phyloP scores from a whole-genome alignment of 306 rosid species.

The Bauhinia variegata region DNA sequence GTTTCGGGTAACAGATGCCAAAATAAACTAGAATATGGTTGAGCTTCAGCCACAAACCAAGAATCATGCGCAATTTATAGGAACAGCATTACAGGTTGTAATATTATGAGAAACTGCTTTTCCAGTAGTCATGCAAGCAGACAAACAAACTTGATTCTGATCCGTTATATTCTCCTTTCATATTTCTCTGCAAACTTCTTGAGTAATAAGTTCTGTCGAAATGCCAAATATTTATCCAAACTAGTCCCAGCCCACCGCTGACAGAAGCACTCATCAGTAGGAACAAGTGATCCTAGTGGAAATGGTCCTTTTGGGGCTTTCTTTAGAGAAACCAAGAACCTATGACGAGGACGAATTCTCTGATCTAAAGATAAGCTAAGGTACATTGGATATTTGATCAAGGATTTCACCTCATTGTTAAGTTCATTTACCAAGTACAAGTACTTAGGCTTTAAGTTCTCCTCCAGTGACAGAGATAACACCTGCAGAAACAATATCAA shows the following conservation, averaged over 20 bases:
- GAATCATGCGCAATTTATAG: conserved; percentile 6
- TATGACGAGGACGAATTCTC: conserved; percentile 98
- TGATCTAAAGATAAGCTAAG: conserved; percentile 93
- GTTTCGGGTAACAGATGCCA: conserved; percentile 15
- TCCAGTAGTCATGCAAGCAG: conserved; percentile 33
- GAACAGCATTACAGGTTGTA: conserved; percentile 3
- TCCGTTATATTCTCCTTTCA: conserved; percentile 55
- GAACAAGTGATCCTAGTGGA: conserved; percentile 86
- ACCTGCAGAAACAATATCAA: conserved; percentile 62
- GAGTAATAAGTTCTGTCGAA: conserved; percentile 75
- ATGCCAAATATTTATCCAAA: conserved; percentile 80
- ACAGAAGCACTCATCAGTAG: conserved; percentile 91
- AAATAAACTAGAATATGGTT: conserved; percentile 4
- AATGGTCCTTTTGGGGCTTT: conserved; percentile 98
- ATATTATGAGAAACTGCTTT: conserved; percentile 37
- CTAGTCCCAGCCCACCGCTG: conserved; percentile 95
- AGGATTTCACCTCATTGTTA: conserved; percentile 76
- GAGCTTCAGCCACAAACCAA: conserved; percentile 35
- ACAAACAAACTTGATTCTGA: conserved; percentile 25
- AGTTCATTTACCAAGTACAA: conserved; percentile 92
- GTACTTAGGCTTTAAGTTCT: conserved; percentile 91
- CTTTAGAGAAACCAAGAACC: conserved; percentile 86
- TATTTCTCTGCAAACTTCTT: conserved; percentile 78
- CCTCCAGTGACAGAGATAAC: conserved; percentile 86
- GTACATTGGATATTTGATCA: conserved; percentile 96